Evolutionary conservation across 1,139 yeast genomes (phyloP).

Genomic region (Suhomyces panamericanus): DNA sequence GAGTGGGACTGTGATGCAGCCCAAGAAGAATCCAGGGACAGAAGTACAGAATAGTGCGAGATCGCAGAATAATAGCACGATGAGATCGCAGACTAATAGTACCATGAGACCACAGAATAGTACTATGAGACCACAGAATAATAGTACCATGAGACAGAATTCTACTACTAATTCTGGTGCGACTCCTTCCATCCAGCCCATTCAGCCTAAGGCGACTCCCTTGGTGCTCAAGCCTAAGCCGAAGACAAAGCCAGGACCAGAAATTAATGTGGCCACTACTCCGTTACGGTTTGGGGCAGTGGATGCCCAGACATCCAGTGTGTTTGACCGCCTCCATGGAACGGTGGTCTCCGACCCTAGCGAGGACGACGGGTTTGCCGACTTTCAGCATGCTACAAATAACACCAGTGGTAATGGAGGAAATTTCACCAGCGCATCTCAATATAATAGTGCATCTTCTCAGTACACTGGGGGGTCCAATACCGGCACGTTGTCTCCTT

Average conservation of each 20-base stretch:
- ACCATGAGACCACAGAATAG: neutral
- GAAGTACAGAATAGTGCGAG: neutral
- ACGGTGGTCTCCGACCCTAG: slow-evolving; percentile 16
- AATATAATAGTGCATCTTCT: too few relatives aligned
- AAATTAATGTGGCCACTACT: neutral
- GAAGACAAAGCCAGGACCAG: neutral
- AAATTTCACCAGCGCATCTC: too few relatives aligned
- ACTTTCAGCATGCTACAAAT: slow-evolving; percentile 27
- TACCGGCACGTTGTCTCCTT: neutral
- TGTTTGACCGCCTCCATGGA: slow-evolving; percentile 25
- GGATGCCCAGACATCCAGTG: slow-evolving; percentile 9
- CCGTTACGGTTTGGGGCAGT: neutral
- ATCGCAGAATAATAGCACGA: neutral
- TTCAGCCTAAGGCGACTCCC: slow-evolving; percentile 14
- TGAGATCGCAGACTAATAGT: neutral
- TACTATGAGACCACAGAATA: neutral
- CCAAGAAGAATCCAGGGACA: slow-evolving; percentile 6
- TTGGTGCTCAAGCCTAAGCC: slow-evolving; percentile 12
- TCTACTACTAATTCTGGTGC: neutral
- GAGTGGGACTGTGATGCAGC: slow-evolving; percentile 18
- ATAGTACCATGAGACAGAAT: neutral
- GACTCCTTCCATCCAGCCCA: slow-evolving; percentile 5
- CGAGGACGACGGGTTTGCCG: slow-evolving; percentile 34
- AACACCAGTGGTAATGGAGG: slow-evolving; percentile 1
- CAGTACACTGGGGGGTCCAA: too few relatives aligned